Base-by-base conservation (phyloP, 140 eudicot genomes). In the Oenanthe javanica region DNA sequence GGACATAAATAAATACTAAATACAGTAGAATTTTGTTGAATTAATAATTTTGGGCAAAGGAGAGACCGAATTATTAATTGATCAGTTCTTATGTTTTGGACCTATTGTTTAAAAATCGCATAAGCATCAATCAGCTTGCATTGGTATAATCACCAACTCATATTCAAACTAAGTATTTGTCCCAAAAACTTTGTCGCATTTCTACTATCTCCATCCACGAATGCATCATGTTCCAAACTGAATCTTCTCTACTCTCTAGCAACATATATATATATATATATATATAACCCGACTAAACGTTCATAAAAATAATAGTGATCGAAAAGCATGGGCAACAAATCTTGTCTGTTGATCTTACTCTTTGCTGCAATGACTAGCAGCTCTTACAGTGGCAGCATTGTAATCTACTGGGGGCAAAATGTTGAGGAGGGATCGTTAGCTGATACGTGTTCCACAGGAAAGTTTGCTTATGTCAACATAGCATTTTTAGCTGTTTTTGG, bases 341-440 rank as follows among this genome's bases (percentile, higher is more conserved):
- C 46, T 38, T 72, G n/a, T 46, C 48, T 72, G 51, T 42, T 72
- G 76, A 38, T 72, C 76, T 18, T 72, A 7, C 46, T 42, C 23
- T 18, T 72, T 7, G 48, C 76, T 19, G 49, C 77, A 43, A 72
- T 19, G 15, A 72, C 27, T 19, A 21, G 52, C 51, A 72, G 13
- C 15, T 42, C 51, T 72, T 42, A 72, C 16, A 42, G 78, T 47
- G 79, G 66, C 47, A 50, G 79, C 64, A 76, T 76, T 49, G 38
- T 67, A 8, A 76, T 76, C 19, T 76, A 76, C 47, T 76, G 79
- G 79, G 79, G 79, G 27, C 79, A 76, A 76, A 76, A 76, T n/a
- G 64, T 50, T 1, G 15, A 50, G 66, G 79, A 76, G 43, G 79
- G 79, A 76, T 25, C 79, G 21, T 48, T 76, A 16, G 79, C 47